A percentile compares a stretch with the other conserved stretches of the same genome.
Evolutionary conservation across 1,284 basidiomycete species (phyloP).

Genomic region (Kwoniella shivajii): DNA sequence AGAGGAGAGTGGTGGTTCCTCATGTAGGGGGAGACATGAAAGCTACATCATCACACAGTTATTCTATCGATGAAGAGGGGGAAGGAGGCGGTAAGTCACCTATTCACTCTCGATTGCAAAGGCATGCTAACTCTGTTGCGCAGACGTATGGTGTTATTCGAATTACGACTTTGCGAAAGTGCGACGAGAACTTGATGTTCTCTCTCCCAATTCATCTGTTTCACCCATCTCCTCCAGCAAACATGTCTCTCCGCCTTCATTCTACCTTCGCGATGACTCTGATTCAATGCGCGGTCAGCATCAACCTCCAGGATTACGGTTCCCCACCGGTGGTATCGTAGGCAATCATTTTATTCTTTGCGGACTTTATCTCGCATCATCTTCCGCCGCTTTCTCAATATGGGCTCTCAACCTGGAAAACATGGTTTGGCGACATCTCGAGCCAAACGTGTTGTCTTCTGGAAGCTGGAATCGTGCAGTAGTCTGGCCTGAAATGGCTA

Average conservation of each 20-base stretch:
- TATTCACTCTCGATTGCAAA: background rate
- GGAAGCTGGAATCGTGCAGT: slow-evolving; percentile 89
- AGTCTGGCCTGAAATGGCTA: slow-evolving; percentile 74
- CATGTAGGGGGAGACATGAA: slow-evolving; percentile 24
- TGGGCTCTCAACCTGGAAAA: slow-evolving; percentile 80
- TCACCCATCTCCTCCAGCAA: slow-evolving; percentile 68
- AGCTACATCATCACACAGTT: slow-evolving; percentile 23
- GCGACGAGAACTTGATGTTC: slow-evolving; percentile 84
- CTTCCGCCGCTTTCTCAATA: slow-evolving; percentile 72
- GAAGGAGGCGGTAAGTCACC: slow-evolving; percentile 59
- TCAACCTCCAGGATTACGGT: slow-evolving; percentile 87
- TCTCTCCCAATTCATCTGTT: slow-evolving; percentile 56
- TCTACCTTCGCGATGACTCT: slow-evolving; percentile 65
- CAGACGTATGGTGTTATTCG: slow-evolving; percentile 49
- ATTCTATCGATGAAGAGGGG: slow-evolving; percentile 41
- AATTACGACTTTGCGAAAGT: slow-evolving; percentile 83
- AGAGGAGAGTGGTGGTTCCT: slow-evolving; percentile 67
- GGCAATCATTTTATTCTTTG: slow-evolving; percentile 85
- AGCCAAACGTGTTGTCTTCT: slow-evolving; percentile 70
- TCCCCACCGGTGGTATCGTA: slow-evolving; percentile 86
- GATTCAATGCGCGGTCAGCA: slow-evolving; percentile 57
- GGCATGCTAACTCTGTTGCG: slow-evolving; percentile 4
- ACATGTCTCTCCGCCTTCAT: slow-evolving; percentile 56
- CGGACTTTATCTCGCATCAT: slow-evolving; percentile 85
- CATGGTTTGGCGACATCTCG: slow-evolving; percentile 82